Conservation (phyloP, 352 stramenopile species). For the Globisporangium barbulae region DNA sequence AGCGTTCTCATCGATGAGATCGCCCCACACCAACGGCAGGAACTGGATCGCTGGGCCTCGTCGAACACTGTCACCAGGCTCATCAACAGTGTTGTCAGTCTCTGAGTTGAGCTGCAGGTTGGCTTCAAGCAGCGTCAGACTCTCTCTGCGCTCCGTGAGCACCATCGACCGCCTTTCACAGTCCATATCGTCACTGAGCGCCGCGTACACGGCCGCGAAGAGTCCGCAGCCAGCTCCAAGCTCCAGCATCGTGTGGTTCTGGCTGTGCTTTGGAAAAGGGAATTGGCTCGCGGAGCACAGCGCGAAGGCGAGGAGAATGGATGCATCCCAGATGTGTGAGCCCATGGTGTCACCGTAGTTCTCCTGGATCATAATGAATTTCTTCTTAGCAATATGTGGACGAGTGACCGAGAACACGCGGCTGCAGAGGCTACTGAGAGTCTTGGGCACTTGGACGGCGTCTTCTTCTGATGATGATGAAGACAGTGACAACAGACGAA, state of each 20-base stretch:
- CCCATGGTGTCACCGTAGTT: conserved; percentile 68
- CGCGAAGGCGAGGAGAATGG: conserved; percentile 44
- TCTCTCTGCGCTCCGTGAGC: conserved; percentile 37
- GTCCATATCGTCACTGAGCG: background rate
- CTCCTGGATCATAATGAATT: conserved; percentile 36
- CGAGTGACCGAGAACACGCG: conserved; percentile 9
- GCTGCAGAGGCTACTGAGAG: background rate
- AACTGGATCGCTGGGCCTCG: background rate
- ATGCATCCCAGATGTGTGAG: conserved; percentile 65
- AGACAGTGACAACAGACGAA: conserved; percentile 10
- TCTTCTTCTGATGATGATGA: background rate
- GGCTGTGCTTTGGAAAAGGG: background rate
- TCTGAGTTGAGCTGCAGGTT: conserved; percentile 32
- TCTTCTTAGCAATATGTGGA: background rate
- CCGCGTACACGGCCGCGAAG: conserved; percentile 33
- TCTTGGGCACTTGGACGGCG: background rate
- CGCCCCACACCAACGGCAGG: conserved; percentile 34
- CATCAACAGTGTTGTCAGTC: background rate
- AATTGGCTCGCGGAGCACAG: conserved; percentile 14
- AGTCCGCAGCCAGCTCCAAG: conserved; percentile 48
- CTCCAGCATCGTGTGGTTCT: conserved; percentile 26
- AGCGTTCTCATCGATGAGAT: background rate
- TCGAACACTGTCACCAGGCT: background rate
- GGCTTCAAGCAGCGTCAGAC: conserved; percentile 18
- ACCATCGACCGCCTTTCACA: conserved; percentile 13